phyloP scores from a whole-genome alignment of 495 filamentous ascomycete species.

The Astrothelium macrocarpum region DNA sequence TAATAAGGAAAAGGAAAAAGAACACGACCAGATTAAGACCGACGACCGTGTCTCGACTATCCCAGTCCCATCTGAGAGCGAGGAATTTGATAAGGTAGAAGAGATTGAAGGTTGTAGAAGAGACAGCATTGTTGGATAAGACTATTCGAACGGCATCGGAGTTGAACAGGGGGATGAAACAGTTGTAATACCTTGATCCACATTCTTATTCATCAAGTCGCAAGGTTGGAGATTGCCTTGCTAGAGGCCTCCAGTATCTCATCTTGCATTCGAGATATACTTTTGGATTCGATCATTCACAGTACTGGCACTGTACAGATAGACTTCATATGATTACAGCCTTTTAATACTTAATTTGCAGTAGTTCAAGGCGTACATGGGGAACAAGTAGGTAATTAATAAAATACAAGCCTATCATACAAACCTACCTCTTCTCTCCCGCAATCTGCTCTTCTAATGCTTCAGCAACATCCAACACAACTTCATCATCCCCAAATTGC shows the following conservation, averaged over 20 bases:
- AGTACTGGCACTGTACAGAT: neutral
- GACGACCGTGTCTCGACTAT: neutral
- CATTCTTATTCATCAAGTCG: neutral
- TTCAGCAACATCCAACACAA: slow-evolving; percentile 48
- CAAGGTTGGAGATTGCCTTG: neutral
- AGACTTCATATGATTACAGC: neutral
- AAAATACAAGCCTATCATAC: too few species aligned
- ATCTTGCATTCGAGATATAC: neutral
- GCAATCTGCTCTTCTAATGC: slow-evolving; percentile 27
- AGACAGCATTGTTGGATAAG: neutral
- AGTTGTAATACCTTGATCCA: too few species aligned
- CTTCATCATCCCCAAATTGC: slow-evolving; percentile 80
- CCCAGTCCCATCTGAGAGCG: neutral
- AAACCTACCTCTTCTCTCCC: neutral
- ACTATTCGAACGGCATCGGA: neutral
- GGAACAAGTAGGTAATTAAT: neutral
- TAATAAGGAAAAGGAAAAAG: neutral
- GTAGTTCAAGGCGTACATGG: neutral
- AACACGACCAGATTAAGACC: neutral
- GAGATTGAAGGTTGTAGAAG: neutral
- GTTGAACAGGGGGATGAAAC: too few species aligned
- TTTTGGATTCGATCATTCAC: neutral
- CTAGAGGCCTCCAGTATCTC: neutral
- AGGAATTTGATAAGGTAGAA: neutral
- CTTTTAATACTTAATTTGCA: neutral